These are phyloP conservation scores for peach (Prunus persica) DNA, from an alignment of 306 rosid genomes.

Conservation along the genomic window DNA sequence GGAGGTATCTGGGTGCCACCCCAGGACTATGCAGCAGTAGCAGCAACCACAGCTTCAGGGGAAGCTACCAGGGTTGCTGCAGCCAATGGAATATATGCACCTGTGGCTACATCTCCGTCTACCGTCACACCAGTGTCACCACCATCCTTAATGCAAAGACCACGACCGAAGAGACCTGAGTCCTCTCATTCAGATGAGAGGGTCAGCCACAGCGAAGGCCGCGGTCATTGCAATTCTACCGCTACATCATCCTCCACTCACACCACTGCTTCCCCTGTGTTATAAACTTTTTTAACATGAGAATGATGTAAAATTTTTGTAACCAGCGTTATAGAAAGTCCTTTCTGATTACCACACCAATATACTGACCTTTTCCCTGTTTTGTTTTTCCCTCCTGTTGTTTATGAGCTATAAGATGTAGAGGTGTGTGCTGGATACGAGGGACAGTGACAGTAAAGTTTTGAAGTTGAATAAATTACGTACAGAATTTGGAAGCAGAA, in stretches of 20 bases:
- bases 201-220: conserved; percentile 47
- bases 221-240: conserved; percentile 56
- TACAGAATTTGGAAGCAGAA: conserved; percentile 27
- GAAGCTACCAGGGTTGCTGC: conserved; percentile 37
- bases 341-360: conserved; percentile 14
- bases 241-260: conserved; percentile 78
- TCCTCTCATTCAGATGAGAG: conserved; percentile 48
- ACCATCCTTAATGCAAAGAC: conserved; percentile 25
- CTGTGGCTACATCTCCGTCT: conserved; percentile 53
- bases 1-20: conserved; percentile 88
- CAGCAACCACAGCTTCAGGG: conserved; percentile 40
- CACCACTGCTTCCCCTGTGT: conserved; percentile 42
- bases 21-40: conserved; percentile 41
- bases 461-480: conserved; percentile 38
- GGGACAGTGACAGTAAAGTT: conserved; percentile 33
- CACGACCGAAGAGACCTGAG: conserved; percentile 28
- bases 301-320: conserved; percentile 38
- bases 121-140: conserved; percentile 24
- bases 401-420: conserved; percentile 19
- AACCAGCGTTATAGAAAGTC: conserved; percentile 23
- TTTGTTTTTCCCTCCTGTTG: conserved; percentile 17
- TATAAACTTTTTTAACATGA: conserved; percentile 22
- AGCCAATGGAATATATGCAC: conserved; percentile 51
- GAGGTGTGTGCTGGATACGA: conserved; percentile 23
- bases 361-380: conserved; percentile 21